A percentile compares a stretch with the other conserved stretches of the same genome.
Evolutionary conservation across 768 basidiomycete species (phyloP).

Genomic region (Amanita rubescens): DNA sequence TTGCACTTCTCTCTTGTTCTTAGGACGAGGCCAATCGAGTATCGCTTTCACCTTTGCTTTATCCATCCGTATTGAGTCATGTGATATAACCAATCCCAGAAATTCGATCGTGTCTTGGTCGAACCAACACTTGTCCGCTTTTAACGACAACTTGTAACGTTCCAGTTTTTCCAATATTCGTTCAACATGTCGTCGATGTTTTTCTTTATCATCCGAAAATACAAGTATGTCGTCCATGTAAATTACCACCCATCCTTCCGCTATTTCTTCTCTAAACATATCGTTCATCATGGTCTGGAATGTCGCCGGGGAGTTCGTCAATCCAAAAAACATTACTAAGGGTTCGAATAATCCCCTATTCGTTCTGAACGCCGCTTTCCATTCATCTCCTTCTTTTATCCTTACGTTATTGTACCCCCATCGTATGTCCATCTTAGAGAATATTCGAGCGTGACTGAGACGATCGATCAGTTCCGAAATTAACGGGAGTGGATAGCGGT

Average conservation of each 20-base stretch:
- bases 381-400: conserved; percentile 33
- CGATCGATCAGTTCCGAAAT: conserved; percentile 33
- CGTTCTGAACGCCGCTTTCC: conserved; percentile 33
- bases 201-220: background rate
- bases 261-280: conserved; percentile 17
- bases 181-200: too few relatives aligned
- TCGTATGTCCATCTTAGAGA: conserved; percentile 31
- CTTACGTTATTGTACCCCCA: conserved; percentile 34
- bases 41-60: conserved; percentile 13
- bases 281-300: conserved; percentile 37
- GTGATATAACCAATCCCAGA: background rate
- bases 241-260: too few relatives aligned
- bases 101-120: background rate
- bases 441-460: conserved; percentile 15
- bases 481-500: background rate
- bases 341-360: conserved; percentile 29
- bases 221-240: background rate
- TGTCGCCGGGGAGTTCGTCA: conserved; percentile 2
- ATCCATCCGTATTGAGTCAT: conserved; percentile 11
- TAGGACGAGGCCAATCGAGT: conserved; percentile 25
- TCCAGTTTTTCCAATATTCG: conserved; percentile 2
- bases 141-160: conserved; percentile 16
- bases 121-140: conserved; percentile 19
- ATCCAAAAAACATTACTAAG: conserved; percentile 35
- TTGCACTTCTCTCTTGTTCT: conserved; percentile 23